These are phyloP conservation scores for Verbena officinalis DNA, from an alignment of 257 asterid species.

Conservation along the genomic window DNA sequence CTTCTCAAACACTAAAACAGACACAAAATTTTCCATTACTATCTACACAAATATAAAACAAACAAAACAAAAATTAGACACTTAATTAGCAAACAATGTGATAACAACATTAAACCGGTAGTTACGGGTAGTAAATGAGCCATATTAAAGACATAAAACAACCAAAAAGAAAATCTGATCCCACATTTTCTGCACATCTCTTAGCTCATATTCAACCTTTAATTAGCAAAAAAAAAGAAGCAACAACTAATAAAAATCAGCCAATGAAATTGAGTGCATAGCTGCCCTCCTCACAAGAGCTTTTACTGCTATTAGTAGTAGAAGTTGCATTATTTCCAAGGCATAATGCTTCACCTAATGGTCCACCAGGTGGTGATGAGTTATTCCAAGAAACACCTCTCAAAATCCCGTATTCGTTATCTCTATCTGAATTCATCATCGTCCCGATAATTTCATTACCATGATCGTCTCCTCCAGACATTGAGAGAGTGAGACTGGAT, in stretches of 20 bases:
- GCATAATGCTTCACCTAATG: slow-evolving; percentile 74
- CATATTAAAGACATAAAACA: slow-evolving; percentile 25
- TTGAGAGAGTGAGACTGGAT: slow-evolving; percentile 46
- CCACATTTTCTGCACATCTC: slow-evolving; percentile 37
- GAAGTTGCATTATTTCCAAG: slow-evolving; percentile 44
- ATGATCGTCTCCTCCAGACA: slow-evolving; percentile 43
- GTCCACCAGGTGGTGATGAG: slow-evolving; percentile 63
- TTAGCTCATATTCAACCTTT: slow-evolving; percentile 26
- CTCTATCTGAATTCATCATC: slow-evolving; percentile 27
- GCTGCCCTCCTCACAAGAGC: slow-evolving; percentile 57
- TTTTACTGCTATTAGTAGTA: slow-evolving; percentile 42
- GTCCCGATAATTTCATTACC: slow-evolving; percentile 19
- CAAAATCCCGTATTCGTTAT: slow-evolving; percentile 18
- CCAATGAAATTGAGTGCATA: slow-evolving; percentile 50
- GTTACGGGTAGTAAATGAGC: slow-evolving; percentile 31
- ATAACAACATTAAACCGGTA: slow-evolving; percentile 16
- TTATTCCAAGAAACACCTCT: slow-evolving; percentile 43
- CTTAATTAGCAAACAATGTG: neutral
- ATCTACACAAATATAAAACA: neutral
- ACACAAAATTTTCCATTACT: neutral
- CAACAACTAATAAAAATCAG: slow-evolving; percentile 23
- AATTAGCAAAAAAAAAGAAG: slow-evolving; percentile 10
- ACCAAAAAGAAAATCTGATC: slow-evolving; percentile 26
- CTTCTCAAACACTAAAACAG: neutral
- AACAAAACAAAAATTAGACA: neutral